Base-by-base conservation (phyloP, 192 early-diverging fungal species). In the Kickxella alabastrina region DNA sequence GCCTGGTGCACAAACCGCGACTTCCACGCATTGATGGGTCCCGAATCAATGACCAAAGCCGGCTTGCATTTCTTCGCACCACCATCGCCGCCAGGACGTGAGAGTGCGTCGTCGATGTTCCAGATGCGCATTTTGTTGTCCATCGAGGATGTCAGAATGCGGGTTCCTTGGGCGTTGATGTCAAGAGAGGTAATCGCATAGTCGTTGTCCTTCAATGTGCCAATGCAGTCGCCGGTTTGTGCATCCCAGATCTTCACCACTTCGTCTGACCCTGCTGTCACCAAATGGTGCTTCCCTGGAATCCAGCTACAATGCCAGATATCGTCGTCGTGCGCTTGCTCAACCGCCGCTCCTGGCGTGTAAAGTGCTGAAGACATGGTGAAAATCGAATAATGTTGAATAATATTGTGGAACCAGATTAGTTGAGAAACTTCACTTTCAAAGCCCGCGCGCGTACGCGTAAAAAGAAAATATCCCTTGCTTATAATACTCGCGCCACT, bases 171-270 rank as follows among this genome's bases (percentile, higher is more conserved):
- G 9, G 52, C 43, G 52, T 69, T 57, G 10, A 68, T 43, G 15
- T 75, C 73, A 0, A 75, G 57, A 13, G 73, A 75, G 8, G 73
- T 75, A 8, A 75, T 61, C 2, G 73, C 73, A 36, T 60, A 60
- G 49, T 69, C 54, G 47, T 66, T 44, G 37, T 54, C 61, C 43
- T 60, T 59, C 3, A 75, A 47, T 41, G 28, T 15, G 0, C 32
- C 43, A 18, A 41, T 44, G 36, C 60, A 57, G 27, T 75, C 66
- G 23, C 73, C 65, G 8, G 54, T 52, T 32, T 69, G 52, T 9
- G 66, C 60, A 19, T 75, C 54, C 70, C 70, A 74, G 46, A 74
- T 49, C 50, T 67, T 66, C 35, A 58, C 56, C 12, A 52, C 34
- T 22, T 74, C 70, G 51, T 74, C 70, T 13, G 59, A 62, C 3